These are phyloP conservation scores for Austroboletus eburneus DNA, from an alignment of 768 basidiomycete genomes.

Conservation along the genomic window DNA sequence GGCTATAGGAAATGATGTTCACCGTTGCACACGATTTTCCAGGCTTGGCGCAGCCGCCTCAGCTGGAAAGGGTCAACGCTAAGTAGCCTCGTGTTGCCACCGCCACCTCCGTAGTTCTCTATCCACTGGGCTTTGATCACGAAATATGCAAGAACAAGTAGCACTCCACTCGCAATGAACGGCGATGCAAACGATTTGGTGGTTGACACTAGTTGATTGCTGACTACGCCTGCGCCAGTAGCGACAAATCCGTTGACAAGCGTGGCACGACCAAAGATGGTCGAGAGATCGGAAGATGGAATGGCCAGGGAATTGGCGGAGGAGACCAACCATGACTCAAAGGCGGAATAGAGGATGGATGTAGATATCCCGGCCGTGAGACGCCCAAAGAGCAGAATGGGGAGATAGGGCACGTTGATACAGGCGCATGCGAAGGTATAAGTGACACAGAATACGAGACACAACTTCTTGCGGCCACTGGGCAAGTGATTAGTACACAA, in stretches of 20 bases:
- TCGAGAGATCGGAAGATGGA: slow-evolving; percentile 54
- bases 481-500: background rate
- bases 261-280: slow-evolving; percentile 69
- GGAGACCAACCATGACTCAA: slow-evolving; percentile 76
- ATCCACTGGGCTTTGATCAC: slow-evolving; percentile 57
- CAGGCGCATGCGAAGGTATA: slow-evolving; percentile 58
- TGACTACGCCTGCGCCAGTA: slow-evolving; percentile 58
- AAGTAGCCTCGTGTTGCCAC: slow-evolving; percentile 17
- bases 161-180: slow-evolving; percentile 57
- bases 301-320: slow-evolving; percentile 50
- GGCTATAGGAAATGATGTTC: background rate
- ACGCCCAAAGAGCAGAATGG: slow-evolving; percentile 59
- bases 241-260: slow-evolving; percentile 73
- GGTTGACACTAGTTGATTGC: slow-evolving; percentile 57
- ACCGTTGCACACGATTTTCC: slow-evolving; percentile 54
- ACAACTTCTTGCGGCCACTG: slow-evolving; percentile 65
- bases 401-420: slow-evolving; percentile 53
- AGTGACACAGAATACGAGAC: slow-evolving; percentile 67
- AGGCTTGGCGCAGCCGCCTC: slow-evolving; percentile 50
- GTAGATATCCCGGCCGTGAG: slow-evolving; percentile 69
- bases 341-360: slow-evolving; percentile 70
- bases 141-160: slow-evolving; percentile 52
- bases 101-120: slow-evolving; percentile 64
- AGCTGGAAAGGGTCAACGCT: slow-evolving; percentile 46
- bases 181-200: slow-evolving; percentile 56